These are phyloP conservation scores for Sordariomycetes sp. DNA, from an alignment of 2,329 filamentous ascomycete species.

Conservation along the genomic window DNA sequence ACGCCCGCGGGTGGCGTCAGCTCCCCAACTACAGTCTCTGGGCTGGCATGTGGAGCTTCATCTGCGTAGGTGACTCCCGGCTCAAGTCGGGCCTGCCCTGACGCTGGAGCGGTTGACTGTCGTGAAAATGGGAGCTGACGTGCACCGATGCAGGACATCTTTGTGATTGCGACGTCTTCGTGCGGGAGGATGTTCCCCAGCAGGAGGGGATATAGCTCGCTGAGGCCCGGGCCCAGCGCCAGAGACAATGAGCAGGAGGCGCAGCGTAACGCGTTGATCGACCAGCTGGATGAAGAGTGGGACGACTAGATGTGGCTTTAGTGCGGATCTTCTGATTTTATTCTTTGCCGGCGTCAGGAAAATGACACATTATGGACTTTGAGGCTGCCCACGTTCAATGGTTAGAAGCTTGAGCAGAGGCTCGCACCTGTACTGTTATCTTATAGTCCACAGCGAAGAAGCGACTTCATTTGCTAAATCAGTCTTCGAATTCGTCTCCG, in stretches of 20 bases:
- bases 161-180: constrained; percentile 59
- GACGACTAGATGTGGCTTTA: constrained; percentile 72
- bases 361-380: no score
- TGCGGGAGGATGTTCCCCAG: constrained; percentile 58
- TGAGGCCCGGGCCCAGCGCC: constrained; percentile 40
- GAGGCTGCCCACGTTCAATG: no score
- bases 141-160: constrained; percentile 46
- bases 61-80: constrained; percentile 47
- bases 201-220: constrained; percentile 56
- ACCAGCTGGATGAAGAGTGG: constrained; percentile 96
- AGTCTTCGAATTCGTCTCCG: no score
- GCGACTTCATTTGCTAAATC: no score
- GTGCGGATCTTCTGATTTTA: no score
- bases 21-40: constrained; percentile 90
- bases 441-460: no score
- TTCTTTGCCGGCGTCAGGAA: no score
- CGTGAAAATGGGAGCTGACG: constrained; percentile 8
- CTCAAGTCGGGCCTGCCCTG: constrained; percentile 19
- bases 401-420: no score
- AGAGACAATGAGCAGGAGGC: constrained; percentile 55
- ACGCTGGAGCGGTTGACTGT: constrained; percentile 11
- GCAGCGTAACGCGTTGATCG: constrained; percentile 82
- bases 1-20: constrained; percentile 91
- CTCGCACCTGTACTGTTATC: no score
- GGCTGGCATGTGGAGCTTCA: constrained; percentile 77